Conservation (phyloP, 495 filamentous ascomycete genomes). For the Articulospora tetracladia region DNA sequence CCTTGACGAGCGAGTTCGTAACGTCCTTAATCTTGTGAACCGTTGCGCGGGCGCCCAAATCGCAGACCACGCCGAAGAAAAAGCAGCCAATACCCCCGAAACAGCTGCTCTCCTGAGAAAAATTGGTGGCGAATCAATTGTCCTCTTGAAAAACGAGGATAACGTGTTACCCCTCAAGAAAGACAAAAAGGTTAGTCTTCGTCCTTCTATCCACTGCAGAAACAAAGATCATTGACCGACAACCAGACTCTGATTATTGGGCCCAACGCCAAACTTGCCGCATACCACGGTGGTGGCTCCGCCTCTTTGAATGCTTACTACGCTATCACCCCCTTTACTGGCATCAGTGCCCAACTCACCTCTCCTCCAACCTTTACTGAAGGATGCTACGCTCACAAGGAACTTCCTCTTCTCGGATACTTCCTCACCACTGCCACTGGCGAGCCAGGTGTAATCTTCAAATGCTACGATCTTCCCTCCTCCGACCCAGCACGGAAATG, state of each 20-base stretch:
- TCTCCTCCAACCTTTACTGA: conserved; percentile 42
- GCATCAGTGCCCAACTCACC: conserved; percentile 48
- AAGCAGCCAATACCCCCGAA: conserved; percentile 35
- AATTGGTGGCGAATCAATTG: conserved; percentile 64
- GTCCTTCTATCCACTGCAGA: conserved; percentile 17
- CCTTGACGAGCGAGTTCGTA: conserved; percentile 59
- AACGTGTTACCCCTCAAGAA: conserved; percentile 61
- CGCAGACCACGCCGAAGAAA: conserved; percentile 44
- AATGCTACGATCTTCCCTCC: conserved; percentile 54
- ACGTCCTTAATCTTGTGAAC: conserved; percentile 60
- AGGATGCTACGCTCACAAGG: conserved; percentile 58
- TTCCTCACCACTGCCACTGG: conserved; percentile 45
- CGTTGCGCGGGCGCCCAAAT: conserved; percentile 49
- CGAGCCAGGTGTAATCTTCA: conserved; percentile 53
- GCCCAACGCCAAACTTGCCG: conserved; percentile 67
- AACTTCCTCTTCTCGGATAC: conserved; percentile 52
- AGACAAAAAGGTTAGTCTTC: conserved; percentile 43
- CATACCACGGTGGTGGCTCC: conserved; percentile 68
- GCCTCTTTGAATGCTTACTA: conserved; percentile 67
- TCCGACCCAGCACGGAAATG: conserved; percentile 37
- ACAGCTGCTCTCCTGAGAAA: conserved; percentile 51
- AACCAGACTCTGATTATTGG: conserved; percentile 47
- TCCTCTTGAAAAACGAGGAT: conserved; percentile 71
- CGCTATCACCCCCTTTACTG: conserved; percentile 63
- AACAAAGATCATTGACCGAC: conserved; percentile 8